These are phyloP conservation scores for Fusarium torulosum DNA, from an alignment of 2,329 filamentous ascomycete genomes.

Conservation along the genomic window DNA sequence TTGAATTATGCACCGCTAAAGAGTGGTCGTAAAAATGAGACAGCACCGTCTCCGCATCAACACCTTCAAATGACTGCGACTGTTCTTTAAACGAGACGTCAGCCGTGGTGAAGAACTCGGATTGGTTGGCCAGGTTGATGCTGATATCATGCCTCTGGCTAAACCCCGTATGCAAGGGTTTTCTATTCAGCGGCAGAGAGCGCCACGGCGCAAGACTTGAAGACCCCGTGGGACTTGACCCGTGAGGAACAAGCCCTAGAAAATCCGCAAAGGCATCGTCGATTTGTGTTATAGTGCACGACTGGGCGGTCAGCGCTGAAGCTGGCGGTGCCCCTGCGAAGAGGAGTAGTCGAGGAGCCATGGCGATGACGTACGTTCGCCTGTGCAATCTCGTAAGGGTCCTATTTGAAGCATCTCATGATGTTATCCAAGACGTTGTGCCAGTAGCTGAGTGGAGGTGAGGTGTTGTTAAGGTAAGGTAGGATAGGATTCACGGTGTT, in stretches of 20 bases:
- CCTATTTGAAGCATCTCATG: conserved; percentile 19
- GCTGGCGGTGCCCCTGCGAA: conserved; percentile 54
- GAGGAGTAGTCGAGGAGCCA: conserved; percentile 54
- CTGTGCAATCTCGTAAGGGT: not conserved
- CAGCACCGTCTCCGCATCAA: conserved; percentile 58
- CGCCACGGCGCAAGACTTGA: conserved; percentile 64
- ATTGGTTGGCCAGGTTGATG: conserved; percentile 50
- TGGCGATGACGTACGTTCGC: conserved; percentile 13
- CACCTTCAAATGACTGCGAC: conserved; percentile 42
- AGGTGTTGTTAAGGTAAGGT: conserved; percentile 11
- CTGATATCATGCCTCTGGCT: conserved; percentile 62
- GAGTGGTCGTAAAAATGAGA: conserved; percentile 84
- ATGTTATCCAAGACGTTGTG: not conserved
- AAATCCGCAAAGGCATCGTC: conserved; percentile 46
- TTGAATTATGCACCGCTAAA: conserved; percentile 75
- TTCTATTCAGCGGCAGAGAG: conserved; percentile 62
- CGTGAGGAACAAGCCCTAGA: conserved; percentile 35
- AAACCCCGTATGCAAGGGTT: conserved; percentile 64
- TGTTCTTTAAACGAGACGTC: conserved; percentile 53
- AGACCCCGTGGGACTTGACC: conserved; percentile 31
- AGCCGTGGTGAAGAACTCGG: conserved; percentile 63
- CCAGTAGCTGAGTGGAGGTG: not conserved
- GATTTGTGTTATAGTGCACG: conserved; percentile 51
- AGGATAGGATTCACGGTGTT: not conserved
- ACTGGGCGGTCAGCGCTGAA: conserved; percentile 46